phyloP scores from a whole-genome alignment of 371 early-diverging fungal genomes.

The Mucor piriformis region DNA sequence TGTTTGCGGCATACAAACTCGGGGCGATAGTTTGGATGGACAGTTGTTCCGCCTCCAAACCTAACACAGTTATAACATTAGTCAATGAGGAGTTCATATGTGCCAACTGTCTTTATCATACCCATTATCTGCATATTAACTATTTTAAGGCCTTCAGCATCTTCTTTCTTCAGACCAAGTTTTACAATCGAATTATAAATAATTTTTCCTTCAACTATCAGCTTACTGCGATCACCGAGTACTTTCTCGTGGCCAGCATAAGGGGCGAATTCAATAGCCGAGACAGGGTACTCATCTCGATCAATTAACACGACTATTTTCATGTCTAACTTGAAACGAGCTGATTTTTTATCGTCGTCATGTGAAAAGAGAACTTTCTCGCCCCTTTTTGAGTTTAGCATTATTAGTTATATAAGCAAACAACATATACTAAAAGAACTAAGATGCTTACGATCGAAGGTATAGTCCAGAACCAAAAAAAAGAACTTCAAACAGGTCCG shows the following conservation, averaged over 20 bases:
- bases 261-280: conserved; percentile 8
- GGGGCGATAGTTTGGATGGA: background rate
- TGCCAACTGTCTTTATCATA: conserved; percentile 8
- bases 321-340: too few relatives aligned
- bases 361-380: too few relatives aligned
- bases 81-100: conserved; percentile 15
- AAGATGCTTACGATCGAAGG: too few relatives aligned
- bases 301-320: too few relatives aligned
- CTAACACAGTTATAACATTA: conserved; percentile 4
- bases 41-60: background rate
- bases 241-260: conserved; percentile 15
- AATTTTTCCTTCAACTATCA: conserved; percentile 12
- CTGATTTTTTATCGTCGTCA: too few relatives aligned
- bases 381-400: too few relatives aligned
- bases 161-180: conserved; percentile 3
- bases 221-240: conserved; percentile 10
- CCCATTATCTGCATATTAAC: conserved; percentile 3
- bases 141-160: background rate
- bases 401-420: too few relatives aligned
- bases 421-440: too few relatives aligned
- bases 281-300: conserved; percentile 11
- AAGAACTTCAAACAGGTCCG: conserved; percentile 6
- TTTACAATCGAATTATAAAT: conserved; percentile 4
- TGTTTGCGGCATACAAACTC: background rate
- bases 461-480: conserved; percentile 3